Evolutionary conservation across 2,329 filamentous ascomycete genomes (phyloP).

Genomic region (Epichloe coenophiala): DNA sequence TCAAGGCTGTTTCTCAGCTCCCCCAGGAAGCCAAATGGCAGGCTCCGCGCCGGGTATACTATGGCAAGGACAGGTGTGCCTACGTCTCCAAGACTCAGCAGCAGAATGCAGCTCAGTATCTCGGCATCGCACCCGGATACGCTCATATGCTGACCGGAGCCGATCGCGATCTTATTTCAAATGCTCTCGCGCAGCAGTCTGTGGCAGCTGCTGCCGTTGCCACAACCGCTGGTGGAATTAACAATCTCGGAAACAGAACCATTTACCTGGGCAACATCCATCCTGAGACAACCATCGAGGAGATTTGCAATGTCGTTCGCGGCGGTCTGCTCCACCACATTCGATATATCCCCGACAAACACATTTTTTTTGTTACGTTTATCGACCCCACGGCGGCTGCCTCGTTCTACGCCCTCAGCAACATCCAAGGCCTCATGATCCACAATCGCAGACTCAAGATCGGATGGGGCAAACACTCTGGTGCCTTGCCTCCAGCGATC

Average conservation of each 20-base stretch:
- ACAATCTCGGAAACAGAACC: constrained; percentile 92
- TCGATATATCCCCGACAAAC: constrained; percentile 98
- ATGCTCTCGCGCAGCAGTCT: constrained; percentile 90
- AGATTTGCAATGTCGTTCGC: constrained; percentile 97
- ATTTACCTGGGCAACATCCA: constrained; percentile 98
- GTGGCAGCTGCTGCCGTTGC: constrained; percentile 93
- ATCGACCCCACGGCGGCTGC: constrained; percentile 96
- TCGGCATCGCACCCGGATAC: constrained; percentile 92
- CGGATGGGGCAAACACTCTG: constrained; percentile 98
- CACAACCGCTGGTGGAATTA: constrained; percentile 90
- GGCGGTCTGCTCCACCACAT: constrained; percentile 95
- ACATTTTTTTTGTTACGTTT: constrained; percentile 99
- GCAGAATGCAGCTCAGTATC: constrained; percentile 95
- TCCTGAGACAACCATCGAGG: constrained; percentile 95
- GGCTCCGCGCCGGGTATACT: constrained; percentile 87
- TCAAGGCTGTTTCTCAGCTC: constrained; percentile 93
- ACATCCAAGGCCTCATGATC: constrained; percentile 96
- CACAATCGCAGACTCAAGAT: constrained; percentile 97
- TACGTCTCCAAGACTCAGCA: constrained; percentile 99
- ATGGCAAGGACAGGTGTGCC: constrained; percentile 94
- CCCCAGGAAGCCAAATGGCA: constrained; percentile 94
- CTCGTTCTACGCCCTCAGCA: constrained; percentile 95
- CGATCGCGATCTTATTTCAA: constrained; percentile 92
- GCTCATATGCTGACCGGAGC: constrained; percentile 92
- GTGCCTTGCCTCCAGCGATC: constrained; percentile 87